Base-by-base conservation (phyloP, 257 asterid species). In the Oldenlandia corymbosa region DNA sequence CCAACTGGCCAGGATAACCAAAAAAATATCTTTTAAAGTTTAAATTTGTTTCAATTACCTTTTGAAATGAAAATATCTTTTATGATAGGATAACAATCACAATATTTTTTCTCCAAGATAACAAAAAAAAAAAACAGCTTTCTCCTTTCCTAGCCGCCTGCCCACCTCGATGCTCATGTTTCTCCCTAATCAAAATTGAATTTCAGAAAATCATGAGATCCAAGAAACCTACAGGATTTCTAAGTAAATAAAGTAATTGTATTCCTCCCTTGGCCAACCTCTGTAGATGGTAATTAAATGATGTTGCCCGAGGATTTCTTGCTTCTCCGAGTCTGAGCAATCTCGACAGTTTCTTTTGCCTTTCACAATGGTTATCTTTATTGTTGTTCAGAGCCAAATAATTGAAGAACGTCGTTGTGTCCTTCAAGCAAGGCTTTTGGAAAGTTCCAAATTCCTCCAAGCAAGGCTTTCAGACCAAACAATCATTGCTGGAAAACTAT, bases 361-460 rank as follows among this genome's bases (percentile, higher is more conserved):
- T 76, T 65, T 77, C 79, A 62, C 97, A 93, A 61, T 81, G 83
- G 41, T 66, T 72, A 65, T 85, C 95, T 39, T 73, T 77, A 71
- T 88, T 90, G 30, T 92, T 84, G 74, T 83, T 82, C 47, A 93
- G 65, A 71, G 95, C 76, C 83, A 93, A 67, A 67, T 97, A 93
- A 57, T 76, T 90, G 16, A 93, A 94, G 71, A 89, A 89, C 4
- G 86, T 50, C 61, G 84, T 61, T 85, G 87, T 87, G 61, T 93
- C 99, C 71, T 81, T 89, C 83, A 85, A 75, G 69, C 99, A 90
- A 36, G 99, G 97, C 72, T 85, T 93, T 63, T 87, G 91, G 51
- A 90, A 84, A 63, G 79, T 72, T 60, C 90, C 94, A 37, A 89
- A 87, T 73, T 81, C 82, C 80, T 88, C n/a, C n/a, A n/a, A n/a